phyloP scores from a whole-genome alignment of 2,329 filamentous ascomycete genomes.

The Verticillium alfalfae region DNA sequence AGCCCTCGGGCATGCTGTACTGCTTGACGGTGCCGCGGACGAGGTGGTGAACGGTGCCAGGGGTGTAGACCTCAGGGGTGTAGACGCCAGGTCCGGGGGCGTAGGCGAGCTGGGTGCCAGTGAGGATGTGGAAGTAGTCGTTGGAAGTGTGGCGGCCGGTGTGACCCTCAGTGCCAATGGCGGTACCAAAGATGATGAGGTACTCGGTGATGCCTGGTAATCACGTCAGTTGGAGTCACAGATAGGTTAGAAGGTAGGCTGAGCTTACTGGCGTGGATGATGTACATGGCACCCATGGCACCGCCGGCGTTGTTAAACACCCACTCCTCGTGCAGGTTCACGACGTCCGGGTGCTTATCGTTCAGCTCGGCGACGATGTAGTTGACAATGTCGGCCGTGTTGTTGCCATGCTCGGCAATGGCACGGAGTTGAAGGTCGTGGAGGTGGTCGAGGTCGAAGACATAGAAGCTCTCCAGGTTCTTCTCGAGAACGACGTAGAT shows the following conservation, averaged over 20 bases:
- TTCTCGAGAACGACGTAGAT: slow-evolving; percentile 52
- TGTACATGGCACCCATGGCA: slow-evolving; percentile 88
- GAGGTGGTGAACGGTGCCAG: slow-evolving; percentile 68
- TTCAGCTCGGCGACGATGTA: slow-evolving; percentile 66
- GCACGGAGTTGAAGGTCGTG: slow-evolving; percentile 63
- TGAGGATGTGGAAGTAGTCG: slow-evolving; percentile 91
- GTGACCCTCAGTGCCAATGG: slow-evolving; percentile 83
- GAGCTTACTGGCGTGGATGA: slow-evolving; percentile 73
- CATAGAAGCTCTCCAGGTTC: slow-evolving; percentile 62
- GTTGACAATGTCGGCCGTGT: slow-evolving; percentile 63
- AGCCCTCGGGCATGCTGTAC: slow-evolving; percentile 72
- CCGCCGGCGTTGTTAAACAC: slow-evolving; percentile 89
- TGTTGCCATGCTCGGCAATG: slow-evolving; percentile 65
- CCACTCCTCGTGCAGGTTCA: slow-evolving; percentile 76
- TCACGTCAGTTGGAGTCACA: not conserved
- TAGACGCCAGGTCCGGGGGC: slow-evolving; percentile 62
- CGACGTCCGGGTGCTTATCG: slow-evolving; percentile 42
- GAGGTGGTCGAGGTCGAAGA: slow-evolving; percentile 66
- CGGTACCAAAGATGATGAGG: slow-evolving; percentile 80
- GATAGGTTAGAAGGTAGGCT: not conserved
- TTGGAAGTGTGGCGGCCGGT: slow-evolving; percentile 84
- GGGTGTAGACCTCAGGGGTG: slow-evolving; percentile 63
- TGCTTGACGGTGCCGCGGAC: slow-evolving; percentile 69
- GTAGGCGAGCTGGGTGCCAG: slow-evolving; percentile 72
- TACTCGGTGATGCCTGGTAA: slow-evolving; percentile 71